These are phyloP conservation scores for Ophiostoma angusticollis DNA, from an alignment of 2,329 filamentous ascomycete species.

Conservation along the genomic window DNA sequence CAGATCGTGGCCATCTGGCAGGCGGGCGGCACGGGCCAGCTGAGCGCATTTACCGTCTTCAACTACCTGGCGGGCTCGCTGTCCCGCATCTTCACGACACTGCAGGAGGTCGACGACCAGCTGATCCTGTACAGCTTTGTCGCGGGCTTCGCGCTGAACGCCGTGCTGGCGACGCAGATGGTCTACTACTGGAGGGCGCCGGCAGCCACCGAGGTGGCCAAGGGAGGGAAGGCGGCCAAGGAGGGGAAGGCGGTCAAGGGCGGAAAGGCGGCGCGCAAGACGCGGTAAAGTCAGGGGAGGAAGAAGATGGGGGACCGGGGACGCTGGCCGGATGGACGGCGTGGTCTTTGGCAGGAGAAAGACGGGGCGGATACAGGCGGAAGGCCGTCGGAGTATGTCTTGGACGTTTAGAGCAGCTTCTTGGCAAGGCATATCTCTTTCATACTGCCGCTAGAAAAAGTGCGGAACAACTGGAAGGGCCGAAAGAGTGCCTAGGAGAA, in stretches of 20 bases:
- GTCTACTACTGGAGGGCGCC: slow-evolving; percentile 83
- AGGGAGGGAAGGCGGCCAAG: slow-evolving; percentile 16
- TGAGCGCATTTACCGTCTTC: slow-evolving; percentile 96
- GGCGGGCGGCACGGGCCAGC: slow-evolving; percentile 81
- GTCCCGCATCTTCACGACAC: slow-evolving; percentile 89
- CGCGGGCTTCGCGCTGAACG: slow-evolving; percentile 80
- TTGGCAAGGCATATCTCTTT: too few relatives aligned
- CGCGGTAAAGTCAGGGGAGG: neutral
- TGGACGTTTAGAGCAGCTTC: too few relatives aligned
- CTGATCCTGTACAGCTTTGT: slow-evolving; percentile 92
- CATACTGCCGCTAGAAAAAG: too few relatives aligned
- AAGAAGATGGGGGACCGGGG: neutral
- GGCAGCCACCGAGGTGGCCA: slow-evolving; percentile 13
- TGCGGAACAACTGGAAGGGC: too few relatives aligned
- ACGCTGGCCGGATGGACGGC: neutral
- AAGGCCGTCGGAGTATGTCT: too few relatives aligned
- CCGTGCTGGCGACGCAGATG: slow-evolving; percentile 79
- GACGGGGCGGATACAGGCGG: too few relatives aligned
- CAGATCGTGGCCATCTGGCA: slow-evolving; percentile 81
- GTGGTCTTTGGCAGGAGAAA: too few relatives aligned
- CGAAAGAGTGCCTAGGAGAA: too few relatives aligned
- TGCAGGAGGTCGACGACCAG: slow-evolving; percentile 95
- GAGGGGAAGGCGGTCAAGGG: slow-evolving; percentile 3
- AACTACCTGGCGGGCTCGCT: slow-evolving; percentile 92
- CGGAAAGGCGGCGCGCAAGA: slow-evolving; percentile 7